Evolutionary conservation across 208 protist genomes (phyloP), one percentile per base, ranked within the genome.

Genomic region (Balamuthia mandrillaris): DNA sequence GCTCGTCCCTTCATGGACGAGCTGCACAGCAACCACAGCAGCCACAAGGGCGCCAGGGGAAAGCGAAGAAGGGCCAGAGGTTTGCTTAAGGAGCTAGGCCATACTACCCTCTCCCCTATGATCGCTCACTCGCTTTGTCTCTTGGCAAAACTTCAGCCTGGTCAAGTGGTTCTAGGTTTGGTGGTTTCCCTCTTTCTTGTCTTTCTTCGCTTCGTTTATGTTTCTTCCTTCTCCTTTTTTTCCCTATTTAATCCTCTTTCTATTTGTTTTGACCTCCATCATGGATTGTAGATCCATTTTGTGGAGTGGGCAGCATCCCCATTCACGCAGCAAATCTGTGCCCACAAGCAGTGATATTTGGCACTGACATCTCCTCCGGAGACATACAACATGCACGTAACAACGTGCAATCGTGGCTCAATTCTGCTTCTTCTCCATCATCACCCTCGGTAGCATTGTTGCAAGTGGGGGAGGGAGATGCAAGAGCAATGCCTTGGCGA

Each of bases 121-220:
- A 75, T 75, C 35, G 65, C 65, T 24, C 45, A 75, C 65, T 47
- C 65, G 2, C 65, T 75, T 44, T 54, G 45, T 44, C 65, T 75
- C 5, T 33, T 75, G 27, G 65, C 65, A 21, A 44, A 75, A 12
- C 18, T 75, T 33, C 45, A 75, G 39, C 65, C 65, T 2, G 65
- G 65, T 24, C 65, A 75, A 14, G 21, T 75, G 0, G 65, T 75
- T 24, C 18, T 75, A 5, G 65, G 65, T 75, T 54, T 10, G 6
- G 12, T 45, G 7, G n/a, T 24, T 14, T 27, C n/a, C n/a, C n/a
- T n/a, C n/a, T n/a, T n/a, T n/a, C n/a, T n/a, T n/a, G n/a, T n/a
- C n/a, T n/a, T n/a, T n/a, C n/a, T n/a, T n/a, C n/a, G n/a, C n/a
- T n/a, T n/a, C n/a, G n/a, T n/a, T n/a, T n/a, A n/a, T n/a, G n/a